Base-by-base conservation (phyloP, 192 early-diverging fungal genomes). In the Coemansia sp. region DNA sequence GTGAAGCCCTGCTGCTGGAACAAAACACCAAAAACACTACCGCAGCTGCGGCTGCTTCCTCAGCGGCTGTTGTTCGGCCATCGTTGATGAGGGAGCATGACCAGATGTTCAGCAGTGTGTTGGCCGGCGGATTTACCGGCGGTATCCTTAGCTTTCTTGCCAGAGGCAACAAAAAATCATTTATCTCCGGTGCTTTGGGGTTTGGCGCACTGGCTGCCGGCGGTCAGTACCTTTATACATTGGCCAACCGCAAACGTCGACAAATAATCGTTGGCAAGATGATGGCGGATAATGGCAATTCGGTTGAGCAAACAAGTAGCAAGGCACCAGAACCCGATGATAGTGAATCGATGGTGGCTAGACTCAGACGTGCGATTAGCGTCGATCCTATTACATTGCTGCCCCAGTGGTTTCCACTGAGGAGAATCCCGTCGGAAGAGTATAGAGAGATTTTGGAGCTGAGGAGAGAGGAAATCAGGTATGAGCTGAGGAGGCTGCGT, bases 391-490 rank as follows among this genome's bases (percentile, higher is more conserved):
- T 88, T 17, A 67, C 87, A 8, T 20, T 75, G 61, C 77, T 87
- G 45, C 88, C 88, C 17, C 68, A 75, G 17, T 89, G 88, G 88
- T 89, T 86, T 32, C 90, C 90, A 2, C 65, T 91, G 32, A 86
- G 88, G 33, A 72, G 87, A 38, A 72, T 90, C 45, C 84, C 87
- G 37, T 77, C 85, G 1, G 86, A 87, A 18, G 90, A 91, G 34
- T 91, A 91, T 69, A 85, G 87, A 37, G 64, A 69, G 0, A 86
- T 86, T n/a, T 66, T 91, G 55, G 70, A 55, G 28, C 39, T 65
- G 18, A 68, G 74, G 22, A 52, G 52, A 0, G 68, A 71, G 17
- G 70, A 71, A 58, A 64, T 80, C 20, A 12, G 58, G 5, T 54
- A 28, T 1, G 69, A 80, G 41, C 66, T 78, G 14, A n/a, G n/a